These are phyloP conservation scores for Cornus florida DNA, from an alignment of 148 eudicot genomes.

Conservation along the genomic window DNA sequence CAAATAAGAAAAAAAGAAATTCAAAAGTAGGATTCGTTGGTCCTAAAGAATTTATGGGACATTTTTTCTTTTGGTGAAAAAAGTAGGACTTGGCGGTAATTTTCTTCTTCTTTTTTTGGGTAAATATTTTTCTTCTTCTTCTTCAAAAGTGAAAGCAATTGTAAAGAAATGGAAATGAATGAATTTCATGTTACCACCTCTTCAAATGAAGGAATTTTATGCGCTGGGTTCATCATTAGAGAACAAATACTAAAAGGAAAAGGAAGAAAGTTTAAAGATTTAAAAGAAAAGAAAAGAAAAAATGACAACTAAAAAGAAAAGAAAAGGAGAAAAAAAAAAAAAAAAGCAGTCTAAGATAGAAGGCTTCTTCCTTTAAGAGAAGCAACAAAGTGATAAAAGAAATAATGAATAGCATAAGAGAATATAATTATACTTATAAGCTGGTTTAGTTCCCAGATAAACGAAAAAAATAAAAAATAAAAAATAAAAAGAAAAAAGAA, in stretches of 20 bases:
- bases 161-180: no score
- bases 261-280: neutral
- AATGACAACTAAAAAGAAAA: neutral
- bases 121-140: no score
- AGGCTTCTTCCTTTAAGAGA: constrained; percentile 19
- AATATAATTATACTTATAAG: neutral
- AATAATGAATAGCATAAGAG: constrained; percentile 4
- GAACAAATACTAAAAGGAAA: neutral
- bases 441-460: neutral
- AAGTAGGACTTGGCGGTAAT: neutral
- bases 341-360: constrained; percentile 12
- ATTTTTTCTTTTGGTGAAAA: no score
- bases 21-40: no score
- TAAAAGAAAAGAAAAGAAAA: neutral
- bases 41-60: no score
- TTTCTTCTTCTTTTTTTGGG: no score
- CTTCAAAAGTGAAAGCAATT: no score
- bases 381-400: neutral
- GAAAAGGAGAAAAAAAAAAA: neutral
- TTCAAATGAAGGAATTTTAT: neutral
- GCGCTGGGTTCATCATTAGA: neutral
- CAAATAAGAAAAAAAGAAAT: no score
- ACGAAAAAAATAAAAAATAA: no score
- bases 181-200: neutral
- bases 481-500: no score